A percentile compares a stretch with the other conserved stretches of the same genome.
Evolutionary conservation across 306 rosid species (phyloP).

Genomic region (Acacia acuminata): DNA sequence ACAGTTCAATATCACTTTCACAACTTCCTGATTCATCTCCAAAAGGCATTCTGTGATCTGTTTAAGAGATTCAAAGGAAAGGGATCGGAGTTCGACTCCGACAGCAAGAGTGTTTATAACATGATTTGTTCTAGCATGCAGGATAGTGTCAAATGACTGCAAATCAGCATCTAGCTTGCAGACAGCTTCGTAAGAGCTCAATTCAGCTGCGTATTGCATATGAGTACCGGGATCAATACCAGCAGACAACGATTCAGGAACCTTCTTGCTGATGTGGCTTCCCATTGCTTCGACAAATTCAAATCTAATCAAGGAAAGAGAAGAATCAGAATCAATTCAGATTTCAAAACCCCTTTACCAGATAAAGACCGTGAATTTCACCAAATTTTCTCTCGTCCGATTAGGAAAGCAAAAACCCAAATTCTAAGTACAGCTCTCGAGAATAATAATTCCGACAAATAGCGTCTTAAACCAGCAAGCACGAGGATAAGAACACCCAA

Average conservation of each 20-base stretch:
- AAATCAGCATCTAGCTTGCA: constrained; percentile 65
- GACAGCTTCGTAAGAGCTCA: constrained; percentile 74
- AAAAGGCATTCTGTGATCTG: constrained; percentile 76
- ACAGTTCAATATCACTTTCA: constrained; percentile 73
- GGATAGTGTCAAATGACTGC: constrained; percentile 56
- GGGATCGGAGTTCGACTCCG: constrained; percentile 83
- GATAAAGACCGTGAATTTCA: not conserved
- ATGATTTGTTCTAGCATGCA: constrained; percentile 67
- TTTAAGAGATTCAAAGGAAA: constrained; percentile 76
- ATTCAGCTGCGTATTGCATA: constrained; percentile 42
- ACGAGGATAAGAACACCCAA: constrained; percentile 14
- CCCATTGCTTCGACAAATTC: constrained; percentile 57
- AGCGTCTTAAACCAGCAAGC: not conserved
- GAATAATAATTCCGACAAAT: not conserved
- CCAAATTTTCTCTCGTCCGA: not conserved
- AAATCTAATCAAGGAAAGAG: constrained; percentile 26
- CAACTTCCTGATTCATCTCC: constrained; percentile 93
- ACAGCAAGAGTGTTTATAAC: constrained; percentile 67
- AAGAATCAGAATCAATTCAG: constrained; percentile 32
- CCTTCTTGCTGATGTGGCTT: constrained; percentile 62
- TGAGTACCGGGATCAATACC: constrained; percentile 34
- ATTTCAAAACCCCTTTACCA: constrained; percentile 14
- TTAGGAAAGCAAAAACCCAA: constrained; percentile 13
- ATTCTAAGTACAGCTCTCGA: constrained; percentile 1
- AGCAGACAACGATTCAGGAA: constrained; percentile 38